These are phyloP conservation scores for Apiotrichum akiyoshidainum DNA, from an alignment of 1,284 basidiomycete species.

Conservation along the genomic window DNA sequence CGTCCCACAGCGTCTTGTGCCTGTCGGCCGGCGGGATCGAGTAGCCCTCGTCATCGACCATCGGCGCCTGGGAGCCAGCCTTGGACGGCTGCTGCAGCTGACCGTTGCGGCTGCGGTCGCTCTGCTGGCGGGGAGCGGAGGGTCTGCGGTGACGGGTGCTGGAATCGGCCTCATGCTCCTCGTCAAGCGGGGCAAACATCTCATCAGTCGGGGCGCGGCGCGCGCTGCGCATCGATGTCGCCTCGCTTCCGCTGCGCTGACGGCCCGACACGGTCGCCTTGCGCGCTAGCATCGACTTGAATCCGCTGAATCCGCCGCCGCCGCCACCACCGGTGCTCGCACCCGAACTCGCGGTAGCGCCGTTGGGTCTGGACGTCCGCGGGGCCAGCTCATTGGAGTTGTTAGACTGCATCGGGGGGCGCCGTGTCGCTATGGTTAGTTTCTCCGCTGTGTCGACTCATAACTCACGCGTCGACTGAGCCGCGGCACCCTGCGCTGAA, in stretches of 20 bases:
- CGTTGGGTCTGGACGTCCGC: conserved; percentile 25
- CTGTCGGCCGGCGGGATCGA: conserved; percentile 55
- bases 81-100: neutral
- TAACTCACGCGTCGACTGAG: neutral
- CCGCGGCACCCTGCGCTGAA: neutral
- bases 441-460: no score
- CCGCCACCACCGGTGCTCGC: conserved; percentile 6
- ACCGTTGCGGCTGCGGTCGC: neutral
- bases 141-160: neutral
- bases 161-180: neutral
- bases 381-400: conserved; percentile 31
- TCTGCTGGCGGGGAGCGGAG: neutral
- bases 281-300: conserved; percentile 51
- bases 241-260: conserved; percentile 29
- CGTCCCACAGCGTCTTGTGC: conserved; percentile 54
- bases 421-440: conserved; percentile 8
- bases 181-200: conserved; percentile 5
- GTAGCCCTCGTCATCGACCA: conserved; percentile 56
- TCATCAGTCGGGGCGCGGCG: conserved; percentile 16
- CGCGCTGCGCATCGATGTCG: conserved; percentile 23
- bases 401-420: conserved; percentile 8
- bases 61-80: conserved; percentile 21
- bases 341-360: conserved; percentile 24
- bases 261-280: conserved; percentile 36
- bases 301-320: conserved; percentile 37